Base-by-base conservation (phyloP, 129 eudicot species). In the Sambucus nigra region DNA sequence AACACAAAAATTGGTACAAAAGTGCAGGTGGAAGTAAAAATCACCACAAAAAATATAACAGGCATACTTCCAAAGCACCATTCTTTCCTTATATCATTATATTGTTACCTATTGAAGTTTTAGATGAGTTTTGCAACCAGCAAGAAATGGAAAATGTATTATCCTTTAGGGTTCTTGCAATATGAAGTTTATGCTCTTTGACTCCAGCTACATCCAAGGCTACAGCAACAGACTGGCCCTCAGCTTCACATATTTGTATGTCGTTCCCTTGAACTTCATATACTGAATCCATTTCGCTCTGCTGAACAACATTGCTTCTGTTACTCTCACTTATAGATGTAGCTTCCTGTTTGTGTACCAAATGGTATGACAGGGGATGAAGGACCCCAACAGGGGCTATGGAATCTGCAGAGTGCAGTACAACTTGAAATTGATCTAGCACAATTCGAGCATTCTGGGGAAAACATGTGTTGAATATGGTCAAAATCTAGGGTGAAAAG, bases 321-420 rank as follows among this genome's bases (percentile, higher is more conserved):
- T 63, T 64, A 42, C 22, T 28, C 42, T 60, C 83, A 71, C 65
- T 57, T 24, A 26, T 47, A 54, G 53, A 45, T 23, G 40, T 56
- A 33, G 65, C 25, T 45, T 54, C 63, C 45, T 31, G 26, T 69
- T 85, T 91, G 27, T 65, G 60, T 76, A 85, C 94, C 61, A 80
- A 68, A 71, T 85, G 98, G 70, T 78, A 91, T 55, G 73, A 72
- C 71, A 80, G 53, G 26, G 95, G 98, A 71, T 91, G 98, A 74
- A 91, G 95, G 57, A 91, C 75, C 56, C 95, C 98, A 35, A 91
- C 95, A 45, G 98, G 86, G 72, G 94, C 93, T 68, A 91, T 91
- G 75, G 84, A 72, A 74, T 85, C 75, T 33, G 98, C 46, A 57
- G 94, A 83, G 63, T 91, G 95, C 69, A 81, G 72, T 59, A 91